phyloP scores from a whole-genome alignment of 139 green algal genomes.

The Micractinium conductrix region DNA sequence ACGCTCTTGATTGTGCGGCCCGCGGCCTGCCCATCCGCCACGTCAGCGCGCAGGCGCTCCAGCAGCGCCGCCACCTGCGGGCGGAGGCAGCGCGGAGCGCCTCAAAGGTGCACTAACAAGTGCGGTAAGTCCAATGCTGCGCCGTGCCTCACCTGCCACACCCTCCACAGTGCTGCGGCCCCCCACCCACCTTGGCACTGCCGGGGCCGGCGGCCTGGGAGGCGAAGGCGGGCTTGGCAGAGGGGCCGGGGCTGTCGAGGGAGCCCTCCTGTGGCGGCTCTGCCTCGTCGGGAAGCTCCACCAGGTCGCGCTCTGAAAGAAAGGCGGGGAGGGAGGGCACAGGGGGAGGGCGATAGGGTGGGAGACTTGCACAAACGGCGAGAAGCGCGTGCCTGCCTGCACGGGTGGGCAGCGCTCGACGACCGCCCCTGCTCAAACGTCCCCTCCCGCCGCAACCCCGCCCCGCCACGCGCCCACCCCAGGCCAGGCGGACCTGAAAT shows the following conservation, averaged over 20 bases:
- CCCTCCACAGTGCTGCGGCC: no score
- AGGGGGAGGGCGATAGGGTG: no score
- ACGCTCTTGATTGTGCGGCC: slow-evolving; percentile 71
- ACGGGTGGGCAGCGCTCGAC: neutral
- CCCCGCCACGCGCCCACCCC: neutral
- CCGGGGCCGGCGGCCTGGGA: neutral
- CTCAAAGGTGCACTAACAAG: no score
- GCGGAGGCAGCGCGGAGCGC: no score
- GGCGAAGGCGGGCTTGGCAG: neutral
- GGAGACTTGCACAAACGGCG: no score
- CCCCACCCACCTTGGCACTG: slow-evolving; percentile 61
- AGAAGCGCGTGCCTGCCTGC: neutral
- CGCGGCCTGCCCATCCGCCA: neutral
- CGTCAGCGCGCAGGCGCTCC: slow-evolving; percentile 34
- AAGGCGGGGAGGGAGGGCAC: neutral
- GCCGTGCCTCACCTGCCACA: no score
- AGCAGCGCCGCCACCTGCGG: slow-evolving; percentile 56
- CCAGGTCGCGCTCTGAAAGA: slow-evolving; percentile 20
- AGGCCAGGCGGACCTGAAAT: no score
- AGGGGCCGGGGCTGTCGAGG: neutral
- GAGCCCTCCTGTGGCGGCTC: neutral
- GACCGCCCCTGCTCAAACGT: neutral
- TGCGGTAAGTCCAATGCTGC: no score
- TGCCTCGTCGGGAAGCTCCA: slow-evolving; percentile 35
- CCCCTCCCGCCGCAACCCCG: no score